Conservation (phyloP, 148 eudicot species). For the Rhododendron kiyosumense region DNA sequence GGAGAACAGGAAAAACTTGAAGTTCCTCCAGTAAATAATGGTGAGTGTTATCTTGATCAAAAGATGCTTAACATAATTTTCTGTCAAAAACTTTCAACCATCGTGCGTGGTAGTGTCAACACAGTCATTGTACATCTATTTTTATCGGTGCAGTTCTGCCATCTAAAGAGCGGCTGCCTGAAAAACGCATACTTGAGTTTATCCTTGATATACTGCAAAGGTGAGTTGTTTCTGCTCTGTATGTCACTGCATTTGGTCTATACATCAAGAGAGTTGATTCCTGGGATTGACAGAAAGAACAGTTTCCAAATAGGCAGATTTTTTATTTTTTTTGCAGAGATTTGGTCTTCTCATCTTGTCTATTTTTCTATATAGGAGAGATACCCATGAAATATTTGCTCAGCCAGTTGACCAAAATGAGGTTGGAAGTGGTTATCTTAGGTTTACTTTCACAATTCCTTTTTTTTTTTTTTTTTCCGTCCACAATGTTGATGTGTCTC, state of each 20-base stretch:
- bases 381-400: slow-evolving; percentile 12
- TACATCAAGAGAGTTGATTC: neutral
- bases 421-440: neutral
- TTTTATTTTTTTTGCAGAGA: too few species aligned
- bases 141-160: neutral
- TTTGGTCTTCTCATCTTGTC: neutral
- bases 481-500: neutral
- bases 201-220: slow-evolving; percentile 14
- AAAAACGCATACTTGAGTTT: slow-evolving; percentile 7
- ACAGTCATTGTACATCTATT: neutral
- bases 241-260: neutral
- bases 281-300: neutral
- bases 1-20: neutral
- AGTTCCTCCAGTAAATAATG: neutral
- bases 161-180: slow-evolving; percentile 3
- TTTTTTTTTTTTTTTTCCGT: neutral
- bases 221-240: slow-evolving; percentile 2
- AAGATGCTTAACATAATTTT: neutral
- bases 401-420: slow-evolving; percentile 18
- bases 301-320: neutral
- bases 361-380: slow-evolving; percentile 14
- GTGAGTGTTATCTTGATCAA: slow-evolving; percentile 3
- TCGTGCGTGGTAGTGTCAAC: neutral
- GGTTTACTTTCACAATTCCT: neutral
- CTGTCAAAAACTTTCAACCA: neutral